phyloP scores from a whole-genome alignment of 441 rosid genomes.

The Populus hybrid region DNA sequence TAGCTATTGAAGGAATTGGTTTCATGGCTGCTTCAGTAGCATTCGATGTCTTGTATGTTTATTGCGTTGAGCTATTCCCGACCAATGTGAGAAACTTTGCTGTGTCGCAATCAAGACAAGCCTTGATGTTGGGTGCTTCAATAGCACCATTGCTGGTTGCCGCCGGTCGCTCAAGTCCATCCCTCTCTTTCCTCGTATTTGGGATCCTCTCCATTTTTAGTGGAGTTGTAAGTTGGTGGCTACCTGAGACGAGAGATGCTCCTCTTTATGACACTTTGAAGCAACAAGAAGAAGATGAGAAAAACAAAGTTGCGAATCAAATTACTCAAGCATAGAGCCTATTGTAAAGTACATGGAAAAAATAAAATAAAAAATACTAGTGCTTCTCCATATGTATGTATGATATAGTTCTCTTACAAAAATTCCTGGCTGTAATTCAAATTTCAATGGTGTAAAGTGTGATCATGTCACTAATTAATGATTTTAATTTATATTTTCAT shows the following conservation, averaged over 20 bases:
- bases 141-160: slow-evolving; percentile 55
- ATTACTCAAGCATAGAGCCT: slow-evolving; percentile 2
- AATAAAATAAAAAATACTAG: too few species aligned
- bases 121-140: slow-evolving; percentile 65
- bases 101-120: slow-evolving; percentile 46
- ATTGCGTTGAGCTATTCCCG: slow-evolving; percentile 58
- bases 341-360: background rate
- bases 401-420: too few species aligned
- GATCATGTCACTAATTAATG: background rate
- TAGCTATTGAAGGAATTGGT: background rate
- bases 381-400: too few species aligned
- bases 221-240: slow-evolving; percentile 48
- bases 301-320: slow-evolving; percentile 7
- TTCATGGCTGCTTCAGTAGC: slow-evolving; percentile 34
- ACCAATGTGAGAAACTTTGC: slow-evolving; percentile 63
- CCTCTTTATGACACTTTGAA: slow-evolving; percentile 57
- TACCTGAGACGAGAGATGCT: slow-evolving; percentile 52
- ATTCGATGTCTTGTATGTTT: slow-evolving; percentile 48
- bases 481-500: too few species aligned
- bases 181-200: slow-evolving; percentile 45
- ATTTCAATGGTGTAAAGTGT: background rate
- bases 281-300: slow-evolving; percentile 49
- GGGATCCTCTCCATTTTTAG: slow-evolving; percentile 44
- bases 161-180: slow-evolving; percentile 42
- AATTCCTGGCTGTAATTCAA: background rate